Evolutionary conservation across 306 rosid species (phyloP), one percentile per base, ranked within the genome.

Genomic region (Carpinus fangiana): DNA sequence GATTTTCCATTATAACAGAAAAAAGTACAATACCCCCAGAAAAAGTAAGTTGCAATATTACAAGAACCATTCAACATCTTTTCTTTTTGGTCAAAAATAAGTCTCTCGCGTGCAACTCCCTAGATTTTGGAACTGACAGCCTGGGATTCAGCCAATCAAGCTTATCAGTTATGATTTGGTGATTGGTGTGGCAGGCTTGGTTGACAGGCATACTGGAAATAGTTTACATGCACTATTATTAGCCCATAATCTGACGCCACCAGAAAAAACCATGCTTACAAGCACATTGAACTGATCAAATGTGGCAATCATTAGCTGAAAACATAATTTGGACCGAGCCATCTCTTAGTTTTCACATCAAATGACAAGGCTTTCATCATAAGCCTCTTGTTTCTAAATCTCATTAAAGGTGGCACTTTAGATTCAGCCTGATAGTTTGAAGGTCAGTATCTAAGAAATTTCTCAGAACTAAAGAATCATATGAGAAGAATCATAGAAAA

Each of bases 301-400:
- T 14, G 57, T 38, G 69, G 20, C 51, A 74, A 18, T n/a, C 38
- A 43, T 73, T 45, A 52, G 21, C 57, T 38, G 38, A 41, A 68
- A 46, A 74, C 16, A 53, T 23, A 47, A 72, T 70, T 10, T 53
- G 12, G 8, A 11, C 9, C 54, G 73, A 2, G n/a, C 9, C 13
- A 12, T 51, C 47, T 16, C 73, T 61, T 70, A 31, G 73, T 1
- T 50, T 50, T 38, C 60, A 23, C n/a, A 79, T 47, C 36, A 36
- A 41, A 77, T 70, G 3, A 11, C 34, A 18, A 46, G 72, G 64
- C 75, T 48, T 64, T 74, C 73, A 70, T 66, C 65, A 50, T 55
- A 21, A 46, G 74, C 65, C 74, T 52, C 61, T 53, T 73, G 78
- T 73, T 86, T 12, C 66, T 28, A 72, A 78, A 16, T 41, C 51